Evolutionary conservation across 139 green algal genomes (phyloP), one percentile per base, ranked within the genome.

Genomic region (Asterochloris erici): DNA sequence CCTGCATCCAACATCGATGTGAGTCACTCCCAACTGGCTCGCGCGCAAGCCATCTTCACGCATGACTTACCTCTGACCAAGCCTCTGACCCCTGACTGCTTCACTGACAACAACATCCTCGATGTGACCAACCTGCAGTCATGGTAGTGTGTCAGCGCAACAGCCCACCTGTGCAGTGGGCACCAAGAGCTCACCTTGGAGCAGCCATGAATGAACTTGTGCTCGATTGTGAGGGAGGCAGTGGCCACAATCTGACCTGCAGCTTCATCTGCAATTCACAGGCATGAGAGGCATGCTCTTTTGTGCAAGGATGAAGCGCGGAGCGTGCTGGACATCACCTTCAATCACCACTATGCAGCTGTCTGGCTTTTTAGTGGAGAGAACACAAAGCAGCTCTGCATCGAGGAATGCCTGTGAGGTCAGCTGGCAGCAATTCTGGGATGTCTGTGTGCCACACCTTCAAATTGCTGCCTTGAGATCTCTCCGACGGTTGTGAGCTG

Each of bases 81-180:
- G 81, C 38, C 85, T 86, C 74, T 93, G 76, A 0, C 95, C 96
- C 0, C 94, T 86, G 47, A 88, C 93, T 4, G 64, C 77, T 10
- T 66, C 69, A 79, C 96, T 91, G 29, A 98, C 96, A 61, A 98
- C 96, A 23, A 98, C 94, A 78, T 98, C 96, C 84, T 98, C 96
- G 14, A 98, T 92, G 85, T 98, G 95, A 0, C 90, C 95, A 21
- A 91, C 90, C 89, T 93, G 87, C 28, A 79, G 13, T n/a, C 0
- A 14, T 61, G 27, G 23, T 26, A 24, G 26, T 63, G 12, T 62
- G 0, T 76, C 28, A 10, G 17, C 29, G 28, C 28, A 10, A n/a
- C 26, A 47, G 14, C 14, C 26, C 29, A 4, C 28, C n/a, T 38
- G 24, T 16, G 66, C 63, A 54, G 23, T 13, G 17, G 21, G 21